Conservation (phyloP, 1,139 yeast species). For the Debaryomyces udenii region DNA sequence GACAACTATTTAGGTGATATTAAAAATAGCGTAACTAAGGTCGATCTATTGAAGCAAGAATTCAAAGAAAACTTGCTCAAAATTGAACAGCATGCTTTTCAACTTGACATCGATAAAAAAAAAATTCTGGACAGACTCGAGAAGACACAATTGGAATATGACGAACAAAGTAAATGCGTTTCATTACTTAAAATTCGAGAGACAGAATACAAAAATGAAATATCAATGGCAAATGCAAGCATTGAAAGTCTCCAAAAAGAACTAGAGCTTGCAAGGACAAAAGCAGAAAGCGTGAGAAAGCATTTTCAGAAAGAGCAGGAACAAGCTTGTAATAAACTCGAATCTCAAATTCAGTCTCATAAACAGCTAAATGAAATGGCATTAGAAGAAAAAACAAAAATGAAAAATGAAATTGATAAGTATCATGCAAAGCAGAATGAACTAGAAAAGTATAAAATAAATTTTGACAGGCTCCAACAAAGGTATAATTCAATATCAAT, state of each 20-base stretch:
- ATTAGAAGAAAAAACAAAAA: conserved; percentile 6
- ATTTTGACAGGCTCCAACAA: conserved; percentile 2
- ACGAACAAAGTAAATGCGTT: neutral
- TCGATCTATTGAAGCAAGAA: neutral
- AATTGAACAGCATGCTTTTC: neutral
- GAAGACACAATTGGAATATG: neutral
- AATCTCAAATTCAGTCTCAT: conserved; percentile 5
- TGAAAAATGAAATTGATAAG: conserved; percentile 1
- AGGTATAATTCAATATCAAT: neutral
- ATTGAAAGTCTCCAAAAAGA: neutral
- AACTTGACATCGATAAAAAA: neutral
- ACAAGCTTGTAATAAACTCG: neutral
- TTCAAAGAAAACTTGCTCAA: neutral
- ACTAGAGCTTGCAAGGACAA: neutral
- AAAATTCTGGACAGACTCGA: conserved; percentile 1
- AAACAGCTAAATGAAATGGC: conserved; percentile 5
- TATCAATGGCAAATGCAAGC: neutral
- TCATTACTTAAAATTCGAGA: neutral
- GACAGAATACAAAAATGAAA: neutral
- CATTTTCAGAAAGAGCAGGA: neutral
- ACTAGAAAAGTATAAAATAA: conserved; percentile 1
- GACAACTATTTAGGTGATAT: conserved; percentile 1
- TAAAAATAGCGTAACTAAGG: neutral
- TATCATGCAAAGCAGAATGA: neutral
- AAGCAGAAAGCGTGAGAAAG: neutral